Base-by-base conservation (phyloP, 306 rosid genomes). In the Quercus aquifolioides region DNA sequence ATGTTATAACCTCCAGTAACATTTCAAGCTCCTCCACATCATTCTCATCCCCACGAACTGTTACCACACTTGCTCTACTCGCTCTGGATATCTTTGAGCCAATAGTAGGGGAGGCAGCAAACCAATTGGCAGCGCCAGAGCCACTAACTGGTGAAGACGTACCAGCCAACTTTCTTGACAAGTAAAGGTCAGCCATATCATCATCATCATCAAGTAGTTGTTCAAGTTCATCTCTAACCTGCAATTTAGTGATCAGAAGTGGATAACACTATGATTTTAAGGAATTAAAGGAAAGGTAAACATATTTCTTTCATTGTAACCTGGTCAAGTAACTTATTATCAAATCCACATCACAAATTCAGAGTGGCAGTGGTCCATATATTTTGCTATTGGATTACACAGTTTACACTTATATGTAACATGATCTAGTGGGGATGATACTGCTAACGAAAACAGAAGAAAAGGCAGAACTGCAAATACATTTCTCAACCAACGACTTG, bases 141-240 rank as follows among this genome's bases (percentile, higher is more conserved):
- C 83, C 94, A 79, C 94, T 87, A 77, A 83, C 86, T 54, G 97
- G 97, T 57, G 98, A 91, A 80, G 93, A 81, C 69, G 90, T 77
- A 58, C 90, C 86, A 4, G 84, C 87, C 77, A 90, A 76, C 82
- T 95, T 95, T 89, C 99, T 91, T 51, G 97, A 89, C 81, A 95
- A 85, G 89, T 95, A 95, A 38, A 95, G 96, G 76, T 93, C 99
- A 46, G 99, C 97, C 99, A 92, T 93, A 79, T 95, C 98, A 33
- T 93, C 99, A 0, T 95, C 99, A 59, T 95, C 99, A 68, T 93
- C 98, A 80, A 91, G 89, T 78, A 95, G 87, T 83, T 95, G 99
- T 72, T 93, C 99, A 55, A 93, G 98, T 75, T 91, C 99, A 69
- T 95, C 99, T 85, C 98, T 88, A 55, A 92, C 92, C 97, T 92